Percentiles rank a stretch among this genome's conserved stretches.
These are phyloP conservation scores for Dalbergia cultrata DNA, from an alignment of 306 rosid genomes.

Conservation along the genomic window DNA sequence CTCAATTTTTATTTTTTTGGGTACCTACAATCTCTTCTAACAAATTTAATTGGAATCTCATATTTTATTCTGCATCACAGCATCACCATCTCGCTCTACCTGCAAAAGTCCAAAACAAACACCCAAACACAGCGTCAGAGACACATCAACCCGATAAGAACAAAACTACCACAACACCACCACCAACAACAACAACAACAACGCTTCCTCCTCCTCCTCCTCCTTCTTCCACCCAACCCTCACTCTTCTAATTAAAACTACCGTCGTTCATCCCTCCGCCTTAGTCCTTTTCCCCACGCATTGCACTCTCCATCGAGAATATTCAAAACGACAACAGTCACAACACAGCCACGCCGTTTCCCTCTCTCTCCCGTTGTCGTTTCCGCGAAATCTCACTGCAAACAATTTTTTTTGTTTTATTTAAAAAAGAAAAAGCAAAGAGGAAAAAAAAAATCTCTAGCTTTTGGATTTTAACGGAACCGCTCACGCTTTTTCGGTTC, in stretches of 20 bases:
- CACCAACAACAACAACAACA: background rate
- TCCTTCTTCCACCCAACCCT: slow-evolving; percentile 21
- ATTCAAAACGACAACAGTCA: slow-evolving; percentile 23
- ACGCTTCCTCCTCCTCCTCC: slow-evolving; percentile 36
- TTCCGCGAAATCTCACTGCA: background rate
- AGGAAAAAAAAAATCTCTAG: background rate
- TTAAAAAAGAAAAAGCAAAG: background rate
- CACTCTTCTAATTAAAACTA: background rate
- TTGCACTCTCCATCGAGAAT: background rate
- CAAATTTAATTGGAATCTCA: background rate
- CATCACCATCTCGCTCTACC: background rate
- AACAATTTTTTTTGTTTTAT: too few relatives aligned
- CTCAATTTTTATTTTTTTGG: too few relatives aligned
- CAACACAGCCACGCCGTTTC: slow-evolving; percentile 8
- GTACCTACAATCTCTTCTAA: too few relatives aligned
- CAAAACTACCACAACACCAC: background rate
- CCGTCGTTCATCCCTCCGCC: slow-evolving; percentile 24
- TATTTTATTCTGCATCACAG: too few relatives aligned
- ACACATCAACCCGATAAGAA: slow-evolving; percentile 52
- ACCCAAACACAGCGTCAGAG: slow-evolving; percentile 44
- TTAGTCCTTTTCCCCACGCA: background rate
- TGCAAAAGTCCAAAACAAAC: slow-evolving; percentile 43
- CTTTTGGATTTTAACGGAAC: background rate
- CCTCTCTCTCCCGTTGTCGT: background rate
- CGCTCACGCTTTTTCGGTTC: slow-evolving; percentile 2